Evolutionary conservation across 768 basidiomycete genomes (phyloP).

Genomic region (Mycena albidolilacea): DNA sequence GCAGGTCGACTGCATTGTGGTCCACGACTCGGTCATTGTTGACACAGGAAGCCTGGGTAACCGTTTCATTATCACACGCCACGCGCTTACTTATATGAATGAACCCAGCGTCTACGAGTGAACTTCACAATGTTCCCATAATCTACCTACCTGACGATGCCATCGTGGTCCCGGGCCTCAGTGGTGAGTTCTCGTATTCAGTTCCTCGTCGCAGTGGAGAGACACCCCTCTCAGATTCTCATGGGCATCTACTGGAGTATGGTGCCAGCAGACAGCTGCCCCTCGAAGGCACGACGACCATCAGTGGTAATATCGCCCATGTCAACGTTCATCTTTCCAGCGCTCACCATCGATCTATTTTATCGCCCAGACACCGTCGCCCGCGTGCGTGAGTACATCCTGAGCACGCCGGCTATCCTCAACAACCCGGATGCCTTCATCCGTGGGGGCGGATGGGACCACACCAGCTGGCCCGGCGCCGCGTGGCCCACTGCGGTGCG

Average conservation of each 20-base stretch:
- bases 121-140: slow-evolving; percentile 24
- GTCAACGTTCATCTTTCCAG: background rate
- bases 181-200: slow-evolving; percentile 59
- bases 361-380: slow-evolving; percentile 57
- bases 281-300: slow-evolving; percentile 72
- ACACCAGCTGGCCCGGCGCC: slow-evolving; percentile 79
- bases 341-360: background rate
- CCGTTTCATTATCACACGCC: slow-evolving; percentile 28
- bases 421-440: slow-evolving; percentile 77
- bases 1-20: slow-evolving; percentile 73
- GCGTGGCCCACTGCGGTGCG: slow-evolving; percentile 82
- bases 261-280: slow-evolving; percentile 77
- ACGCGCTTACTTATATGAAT: background rate
- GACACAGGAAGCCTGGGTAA: slow-evolving; percentile 65
- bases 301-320: slow-evolving; percentile 60
- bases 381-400: slow-evolving; percentile 71
- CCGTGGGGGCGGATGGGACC: slow-evolving; percentile 94
- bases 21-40: slow-evolving; percentile 63
- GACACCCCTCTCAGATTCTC: slow-evolving; percentile 68
- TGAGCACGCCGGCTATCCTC: slow-evolving; percentile 67
- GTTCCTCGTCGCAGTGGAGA: background rate
- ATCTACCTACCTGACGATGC: slow-evolving; percentile 47
- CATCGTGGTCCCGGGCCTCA: slow-evolving; percentile 79
- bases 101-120: slow-evolving; percentile 50
- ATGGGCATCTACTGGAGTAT: slow-evolving; percentile 87